These are phyloP conservation scores for Suhomyces faveliae DNA, from an alignment of 805 yeast species.

Conservation along the genomic window DNA sequence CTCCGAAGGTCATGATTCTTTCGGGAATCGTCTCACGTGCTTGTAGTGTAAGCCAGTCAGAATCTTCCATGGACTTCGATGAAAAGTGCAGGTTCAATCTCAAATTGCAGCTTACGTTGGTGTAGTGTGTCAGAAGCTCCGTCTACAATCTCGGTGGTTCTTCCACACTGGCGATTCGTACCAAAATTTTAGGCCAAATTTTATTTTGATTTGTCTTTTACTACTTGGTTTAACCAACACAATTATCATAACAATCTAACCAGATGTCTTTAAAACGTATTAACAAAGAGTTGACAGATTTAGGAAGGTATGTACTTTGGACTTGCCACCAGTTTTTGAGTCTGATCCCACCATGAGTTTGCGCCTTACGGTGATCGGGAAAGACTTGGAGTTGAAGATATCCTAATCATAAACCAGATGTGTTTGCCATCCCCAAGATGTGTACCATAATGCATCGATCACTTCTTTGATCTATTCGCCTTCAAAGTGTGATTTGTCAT, in stretches of 20 bases:
- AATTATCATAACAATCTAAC: slow-evolving; percentile 3
- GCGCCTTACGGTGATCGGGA: background rate
- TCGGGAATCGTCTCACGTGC: background rate
- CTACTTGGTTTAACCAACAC: slow-evolving; percentile 4
- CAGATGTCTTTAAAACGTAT: slow-evolving; percentile 91
- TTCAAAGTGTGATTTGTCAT: background rate
- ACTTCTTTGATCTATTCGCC: background rate
- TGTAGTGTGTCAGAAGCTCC: slow-evolving; percentile 5
- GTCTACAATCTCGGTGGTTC: slow-evolving; percentile 3
- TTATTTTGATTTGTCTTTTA: slow-evolving; percentile 6
- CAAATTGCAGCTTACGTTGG: slow-evolving; percentile 6
- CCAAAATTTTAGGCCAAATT: slow-evolving; percentile 1
- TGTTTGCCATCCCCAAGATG: background rate
- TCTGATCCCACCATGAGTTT: background rate
- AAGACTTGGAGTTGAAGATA: background rate
- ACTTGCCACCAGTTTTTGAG: background rate
- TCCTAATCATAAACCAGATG: background rate
- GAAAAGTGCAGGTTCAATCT: slow-evolving; percentile 3
- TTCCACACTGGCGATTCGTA: background rate
- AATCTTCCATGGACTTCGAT: slow-evolving; percentile 10
- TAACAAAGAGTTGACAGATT: slow-evolving; percentile 90
- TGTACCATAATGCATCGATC: background rate
- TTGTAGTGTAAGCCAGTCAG: background rate
- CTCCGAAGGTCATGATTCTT: background rate
- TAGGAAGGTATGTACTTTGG: slow-evolving; percentile 73